A percentile compares a stretch with the other conserved stretches of the same genome.
phyloP scores from a whole-genome alignment of 2,329 filamentous ascomycete species.

The Aureobasidium melanogenum region DNA sequence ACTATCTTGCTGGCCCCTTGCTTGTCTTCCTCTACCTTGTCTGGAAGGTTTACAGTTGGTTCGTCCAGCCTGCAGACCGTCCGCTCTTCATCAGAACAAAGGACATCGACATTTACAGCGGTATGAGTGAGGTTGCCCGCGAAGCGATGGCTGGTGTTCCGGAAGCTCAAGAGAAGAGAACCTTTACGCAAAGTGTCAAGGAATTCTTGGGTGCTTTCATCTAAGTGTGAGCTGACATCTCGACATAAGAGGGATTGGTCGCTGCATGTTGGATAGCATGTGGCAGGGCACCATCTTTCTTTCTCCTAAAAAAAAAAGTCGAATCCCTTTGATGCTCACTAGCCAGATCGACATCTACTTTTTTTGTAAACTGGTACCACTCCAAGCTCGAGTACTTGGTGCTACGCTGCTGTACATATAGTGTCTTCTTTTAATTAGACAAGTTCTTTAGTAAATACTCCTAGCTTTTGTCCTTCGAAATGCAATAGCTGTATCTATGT shows the following conservation, averaged over 20 bases:
- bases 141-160: not conserved
- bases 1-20: constrained; percentile 18
- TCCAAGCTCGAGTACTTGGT: not conserved
- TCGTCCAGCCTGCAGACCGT: constrained; percentile 7
- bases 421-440: not conserved
- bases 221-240: not conserved
- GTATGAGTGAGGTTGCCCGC: constrained; percentile 6
- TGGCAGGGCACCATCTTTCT: not conserved
- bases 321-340: not conserved
- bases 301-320: not conserved
- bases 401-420: not conserved
- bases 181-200: not conserved
- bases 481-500: not conserved
- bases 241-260: too few relatives aligned
- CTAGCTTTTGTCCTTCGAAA: too few relatives aligned
- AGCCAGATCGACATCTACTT: not conserved
- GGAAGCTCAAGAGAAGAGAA: not conserved
- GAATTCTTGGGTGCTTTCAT: not conserved
- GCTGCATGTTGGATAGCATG: not conserved
- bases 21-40: constrained; percentile 17
- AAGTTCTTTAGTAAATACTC: not conserved
- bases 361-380: not conserved
- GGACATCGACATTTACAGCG: constrained; percentile 18
- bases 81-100: constrained; percentile 13
- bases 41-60: constrained; percentile 17